phyloP scores from a whole-genome alignment of 306 rosid genomes.

The Canavalia ensiformis region DNA sequence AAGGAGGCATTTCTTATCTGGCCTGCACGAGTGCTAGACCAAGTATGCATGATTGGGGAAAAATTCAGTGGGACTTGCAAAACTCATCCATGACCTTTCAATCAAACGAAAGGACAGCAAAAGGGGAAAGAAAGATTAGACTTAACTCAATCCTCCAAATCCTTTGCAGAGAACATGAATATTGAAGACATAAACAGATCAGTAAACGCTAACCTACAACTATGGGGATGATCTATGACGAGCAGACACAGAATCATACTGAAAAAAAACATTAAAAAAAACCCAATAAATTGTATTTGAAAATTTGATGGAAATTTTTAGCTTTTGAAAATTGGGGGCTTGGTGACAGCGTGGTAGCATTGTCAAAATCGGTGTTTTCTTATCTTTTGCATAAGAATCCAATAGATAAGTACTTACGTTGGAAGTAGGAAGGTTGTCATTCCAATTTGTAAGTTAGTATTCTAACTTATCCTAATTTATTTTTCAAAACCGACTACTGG shows the following conservation, averaged over 20 bases:
- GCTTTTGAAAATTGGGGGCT: background rate
- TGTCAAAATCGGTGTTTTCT: background rate
- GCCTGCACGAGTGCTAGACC: background rate
- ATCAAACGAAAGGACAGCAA: background rate
- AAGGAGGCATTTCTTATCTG: too few relatives aligned
- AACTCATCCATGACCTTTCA: background rate
- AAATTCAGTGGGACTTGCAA: too few relatives aligned
- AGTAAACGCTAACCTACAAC: background rate
- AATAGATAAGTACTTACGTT: background rate
- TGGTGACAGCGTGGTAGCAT: background rate
- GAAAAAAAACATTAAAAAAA: too few relatives aligned
- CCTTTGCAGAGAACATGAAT: too few relatives aligned
- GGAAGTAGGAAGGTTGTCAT: conserved; percentile 1
- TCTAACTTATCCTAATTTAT: background rate
- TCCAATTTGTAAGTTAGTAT: background rate
- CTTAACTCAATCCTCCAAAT: background rate
- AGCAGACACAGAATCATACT: too few relatives aligned
- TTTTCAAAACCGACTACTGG: background rate
- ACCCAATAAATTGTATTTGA: background rate
- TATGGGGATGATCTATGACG: background rate
- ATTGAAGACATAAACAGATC: background rate
- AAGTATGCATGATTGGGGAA: background rate
- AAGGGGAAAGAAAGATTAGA: too few relatives aligned
- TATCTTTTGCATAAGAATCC: background rate
- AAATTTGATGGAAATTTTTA: background rate